phyloP scores from a whole-genome alignment of 306 rosid species.

The Hylodesmum podocarpum region DNA sequence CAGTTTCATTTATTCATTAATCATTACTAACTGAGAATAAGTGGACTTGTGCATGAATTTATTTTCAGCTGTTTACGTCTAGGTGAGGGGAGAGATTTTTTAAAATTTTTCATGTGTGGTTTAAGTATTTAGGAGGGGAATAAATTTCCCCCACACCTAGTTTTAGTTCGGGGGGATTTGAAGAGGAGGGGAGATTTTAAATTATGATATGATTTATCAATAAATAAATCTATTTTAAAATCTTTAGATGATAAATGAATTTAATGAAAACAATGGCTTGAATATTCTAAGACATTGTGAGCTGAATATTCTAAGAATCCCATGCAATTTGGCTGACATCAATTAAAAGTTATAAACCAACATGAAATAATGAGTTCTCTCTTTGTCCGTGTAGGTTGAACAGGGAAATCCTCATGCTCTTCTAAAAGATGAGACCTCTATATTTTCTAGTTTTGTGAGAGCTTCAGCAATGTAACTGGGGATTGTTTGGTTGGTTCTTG shows the following conservation, averaged over 20 bases:
- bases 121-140: too few relatives aligned
- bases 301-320: slow-evolving; percentile 3
- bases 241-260: neutral
- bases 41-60: neutral
- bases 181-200: too few relatives aligned
- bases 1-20: neutral
- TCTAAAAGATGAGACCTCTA: slow-evolving; percentile 50
- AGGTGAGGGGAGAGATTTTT: too few relatives aligned
- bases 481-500: neutral
- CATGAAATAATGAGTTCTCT: slow-evolving; percentile 13
- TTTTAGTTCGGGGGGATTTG: too few relatives aligned
- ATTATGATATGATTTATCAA: too few relatives aligned
- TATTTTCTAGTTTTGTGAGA: slow-evolving; percentile 71
- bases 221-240: too few relatives aligned
- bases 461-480: slow-evolving; percentile 65
- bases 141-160: too few relatives aligned
- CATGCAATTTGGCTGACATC: slow-evolving; percentile 1
- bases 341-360: neutral
- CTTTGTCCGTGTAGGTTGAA: slow-evolving; percentile 51
- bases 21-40: neutral
- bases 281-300: slow-evolving; percentile 13
- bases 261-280: neutral
- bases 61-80: too few relatives aligned
- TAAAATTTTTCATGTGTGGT: too few relatives aligned
- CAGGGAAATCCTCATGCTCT: slow-evolving; percentile 82